Percentiles rank a stretch among this genome's conserved stretches.
These are phyloP conservation scores for Saksenaea vasiformis DNA, from an alignment of 371 early-diverging fungal species.

Conservation along the genomic window DNA sequence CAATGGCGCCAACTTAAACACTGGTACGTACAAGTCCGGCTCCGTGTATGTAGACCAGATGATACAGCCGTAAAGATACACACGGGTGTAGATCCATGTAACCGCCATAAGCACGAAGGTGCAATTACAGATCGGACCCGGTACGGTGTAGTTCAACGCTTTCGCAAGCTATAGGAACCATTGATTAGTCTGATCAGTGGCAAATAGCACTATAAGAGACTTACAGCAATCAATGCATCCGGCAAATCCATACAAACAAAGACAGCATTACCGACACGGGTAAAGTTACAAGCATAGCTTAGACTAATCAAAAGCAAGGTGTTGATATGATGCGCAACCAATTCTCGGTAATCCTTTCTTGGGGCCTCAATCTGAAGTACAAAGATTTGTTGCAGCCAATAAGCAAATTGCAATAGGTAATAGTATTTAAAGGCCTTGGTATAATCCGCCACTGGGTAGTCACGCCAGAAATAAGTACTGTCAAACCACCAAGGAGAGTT, in stretches of 20 bases:
- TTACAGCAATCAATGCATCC: slow-evolving; percentile 76
- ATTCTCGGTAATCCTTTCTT: slow-evolving; percentile 73
- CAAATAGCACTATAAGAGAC: slow-evolving; percentile 19
- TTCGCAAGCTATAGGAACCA: slow-evolving; percentile 56
- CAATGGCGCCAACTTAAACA: slow-evolving; percentile 44
- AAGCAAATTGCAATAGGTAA: slow-evolving; percentile 71
- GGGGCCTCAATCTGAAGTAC: slow-evolving; percentile 72
- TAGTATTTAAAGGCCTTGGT: slow-evolving; percentile 68
- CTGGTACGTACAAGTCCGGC: slow-evolving; percentile 43
- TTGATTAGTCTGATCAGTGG: not conserved
- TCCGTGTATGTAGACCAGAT: slow-evolving; percentile 47
- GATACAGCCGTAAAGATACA: slow-evolving; percentile 57
- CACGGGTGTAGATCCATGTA: slow-evolving; percentile 78
- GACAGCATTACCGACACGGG: slow-evolving; percentile 77
- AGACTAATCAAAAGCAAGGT: slow-evolving; percentile 65
- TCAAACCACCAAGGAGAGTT: slow-evolving; percentile 71
- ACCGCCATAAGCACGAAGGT: slow-evolving; percentile 66
- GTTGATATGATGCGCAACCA: slow-evolving; percentile 73
- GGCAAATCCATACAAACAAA: slow-evolving; percentile 79
- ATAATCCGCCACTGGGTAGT: slow-evolving; percentile 60
- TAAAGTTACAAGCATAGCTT: slow-evolving; percentile 71
- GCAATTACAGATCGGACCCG: slow-evolving; percentile 53
- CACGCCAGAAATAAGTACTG: slow-evolving; percentile 62
- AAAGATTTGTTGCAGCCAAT: slow-evolving; percentile 78
- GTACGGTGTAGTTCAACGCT: slow-evolving; percentile 56